Evolutionary conservation across 2,329 filamentous ascomycete species (phyloP), one percentile per base, ranked within the genome.

Genomic region (Aspergillus ruber): DNA sequence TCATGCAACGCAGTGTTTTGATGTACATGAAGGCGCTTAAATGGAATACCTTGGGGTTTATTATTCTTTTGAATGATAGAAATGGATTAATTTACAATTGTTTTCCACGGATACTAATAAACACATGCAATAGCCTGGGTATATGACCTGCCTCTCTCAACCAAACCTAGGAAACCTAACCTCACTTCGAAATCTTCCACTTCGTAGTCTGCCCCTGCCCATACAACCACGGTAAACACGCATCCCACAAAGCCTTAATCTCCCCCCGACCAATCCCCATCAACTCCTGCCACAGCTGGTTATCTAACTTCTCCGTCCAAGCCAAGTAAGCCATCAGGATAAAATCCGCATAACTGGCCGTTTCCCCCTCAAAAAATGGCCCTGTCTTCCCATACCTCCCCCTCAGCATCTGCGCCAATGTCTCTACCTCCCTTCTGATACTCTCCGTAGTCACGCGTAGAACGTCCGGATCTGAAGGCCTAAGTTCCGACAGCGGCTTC

Each of bases 171-270:
- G 12, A 13, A 13, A 17, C 13, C 13, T 35, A n/a, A 6, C n/a
- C n/a, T 18, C 17, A 36, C 17, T 36, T 36, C 17, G 56, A 48
- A 48, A 63, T 42, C 3, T 57, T 45, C 63, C 64, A 68, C 20
- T 64, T 60, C 53, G 59, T 66, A 36, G 63, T 57, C 42, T 65
- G 57, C 0, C 65, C 65, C 42, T 67, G 63, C 1, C 61, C 65
- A 38, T 63, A 53, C 29, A 66, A 43, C 59, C 62, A 68, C 13
- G 58, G 59, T 46, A 55, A 51, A 53, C 56, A 62, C 13, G 57
- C 63, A 20, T 63, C 56, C 56, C 57, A 67, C 33, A 66, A 45
- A 1, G 47, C 47, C 32, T 51, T 57, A 6, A 67, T 25, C 38
- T 63, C 59, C 2, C 64, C 64, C 23, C 65, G 45, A 1, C 61